These are phyloP conservation scores for Furcasterigmium sp. DNA, from an alignment of 2,329 filamentous ascomycete species.

Conservation along the genomic window DNA sequence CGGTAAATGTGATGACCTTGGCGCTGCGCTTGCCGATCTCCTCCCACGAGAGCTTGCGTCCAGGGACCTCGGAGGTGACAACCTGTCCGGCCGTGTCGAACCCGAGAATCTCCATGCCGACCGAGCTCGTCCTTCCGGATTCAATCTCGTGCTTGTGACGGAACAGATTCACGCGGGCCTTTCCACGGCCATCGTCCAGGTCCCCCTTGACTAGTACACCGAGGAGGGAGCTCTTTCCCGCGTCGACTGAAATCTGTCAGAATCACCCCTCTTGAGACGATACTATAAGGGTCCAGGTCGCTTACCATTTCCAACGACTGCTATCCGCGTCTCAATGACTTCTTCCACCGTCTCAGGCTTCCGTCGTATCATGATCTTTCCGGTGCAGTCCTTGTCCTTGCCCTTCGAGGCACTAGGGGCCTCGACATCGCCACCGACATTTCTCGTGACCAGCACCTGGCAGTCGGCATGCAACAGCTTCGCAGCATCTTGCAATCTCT, in stretches of 20 bases:
- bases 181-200: constrained; percentile 89
- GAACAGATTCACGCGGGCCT: constrained; percentile 91
- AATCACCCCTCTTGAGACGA: too few relatives aligned
- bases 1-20: constrained; percentile 95
- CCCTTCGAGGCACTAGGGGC: constrained; percentile 52
- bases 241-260: constrained; percentile 59
- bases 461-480: constrained; percentile 66
- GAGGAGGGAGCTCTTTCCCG: constrained; percentile 93
- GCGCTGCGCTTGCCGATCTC: constrained; percentile 93
- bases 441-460: constrained; percentile 80
- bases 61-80: constrained; percentile 74
- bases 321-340: constrained; percentile 92
- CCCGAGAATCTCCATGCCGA: constrained; percentile 98
- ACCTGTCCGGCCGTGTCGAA: constrained; percentile 86
- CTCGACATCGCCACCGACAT: constrained; percentile 75
- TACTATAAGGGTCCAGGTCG: too few relatives aligned
- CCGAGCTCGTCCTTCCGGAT: constrained; percentile 88
- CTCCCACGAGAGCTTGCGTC: constrained; percentile 85
- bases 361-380: constrained; percentile 82
- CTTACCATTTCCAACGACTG: constrained; percentile 87
- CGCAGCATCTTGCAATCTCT: constrained; percentile 60
- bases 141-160: constrained; percentile 98
- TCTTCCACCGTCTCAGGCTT: constrained; percentile 71
- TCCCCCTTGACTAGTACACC: constrained; percentile 94
- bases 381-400: constrained; percentile 70